Conservation (phyloP, 257 asterid genomes). For the Cruciata laevipes region DNA sequence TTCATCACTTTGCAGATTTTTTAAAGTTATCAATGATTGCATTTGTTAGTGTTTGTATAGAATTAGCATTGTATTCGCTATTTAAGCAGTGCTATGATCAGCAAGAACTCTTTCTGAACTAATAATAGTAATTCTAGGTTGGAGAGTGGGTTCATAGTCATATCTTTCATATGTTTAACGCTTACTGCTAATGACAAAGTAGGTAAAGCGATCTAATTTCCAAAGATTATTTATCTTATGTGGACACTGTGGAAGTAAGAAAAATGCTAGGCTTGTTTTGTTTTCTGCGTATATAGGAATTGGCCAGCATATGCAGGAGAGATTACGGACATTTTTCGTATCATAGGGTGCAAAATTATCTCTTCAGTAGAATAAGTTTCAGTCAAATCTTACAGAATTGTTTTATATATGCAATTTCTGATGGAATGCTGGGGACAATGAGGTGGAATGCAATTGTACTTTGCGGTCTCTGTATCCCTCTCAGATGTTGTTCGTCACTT, state of each 20-base stretch:
- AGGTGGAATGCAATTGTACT: not conserved
- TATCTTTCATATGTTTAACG: not conserved
- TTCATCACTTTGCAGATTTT: not conserved
- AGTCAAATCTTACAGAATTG: not conserved
- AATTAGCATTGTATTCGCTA: not conserved
- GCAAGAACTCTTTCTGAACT: not conserved
- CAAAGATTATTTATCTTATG: not conserved
- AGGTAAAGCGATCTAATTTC: not conserved
- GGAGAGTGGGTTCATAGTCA: not conserved
- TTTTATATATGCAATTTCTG: not conserved
- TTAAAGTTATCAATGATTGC: too few relatives aligned
- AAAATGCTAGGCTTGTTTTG: not conserved
- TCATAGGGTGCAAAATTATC: not conserved
- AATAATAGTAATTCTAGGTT: not conserved
- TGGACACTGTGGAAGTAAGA: not conserved
- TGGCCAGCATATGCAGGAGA: not conserved
- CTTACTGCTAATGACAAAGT: not conserved
- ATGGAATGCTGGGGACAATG: not conserved
- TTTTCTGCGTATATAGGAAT: not conserved
- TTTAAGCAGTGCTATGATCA: not conserved
- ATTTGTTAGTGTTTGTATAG: not conserved
- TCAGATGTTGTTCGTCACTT: not conserved
- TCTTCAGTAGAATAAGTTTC: not conserved
- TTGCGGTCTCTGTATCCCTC: not conserved
- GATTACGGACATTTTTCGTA: not conserved